A percentile compares a stretch with the other conserved stretches of the same genome.
Conservation (phyloP, 805 yeast genomes). For the Tetrapisispora iriomotensis region DNA sequence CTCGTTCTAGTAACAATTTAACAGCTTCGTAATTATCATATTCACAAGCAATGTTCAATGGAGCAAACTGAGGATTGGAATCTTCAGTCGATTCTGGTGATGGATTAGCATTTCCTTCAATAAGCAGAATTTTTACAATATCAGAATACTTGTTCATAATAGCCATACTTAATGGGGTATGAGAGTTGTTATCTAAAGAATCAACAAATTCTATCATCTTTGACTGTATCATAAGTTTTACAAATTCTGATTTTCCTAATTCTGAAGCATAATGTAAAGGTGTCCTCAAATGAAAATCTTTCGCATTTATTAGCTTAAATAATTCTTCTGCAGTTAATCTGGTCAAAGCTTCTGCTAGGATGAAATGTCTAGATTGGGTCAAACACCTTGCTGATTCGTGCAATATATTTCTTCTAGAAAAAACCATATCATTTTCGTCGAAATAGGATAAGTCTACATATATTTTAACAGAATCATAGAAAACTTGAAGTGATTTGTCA, state of each 20-base stretch:
- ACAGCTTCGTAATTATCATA: slow-evolving; percentile 68
- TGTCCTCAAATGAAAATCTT: slow-evolving; percentile 64
- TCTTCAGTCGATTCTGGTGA: background rate
- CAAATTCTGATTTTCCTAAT: slow-evolving; percentile 38
- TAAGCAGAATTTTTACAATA: slow-evolving; percentile 38
- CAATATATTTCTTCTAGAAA: slow-evolving; percentile 60
- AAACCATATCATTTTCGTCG: slow-evolving; percentile 44
- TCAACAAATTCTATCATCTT: slow-evolving; percentile 26
- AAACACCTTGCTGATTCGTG: slow-evolving; percentile 50
- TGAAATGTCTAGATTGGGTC: slow-evolving; percentile 20
- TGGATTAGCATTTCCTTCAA: slow-evolving; percentile 34
- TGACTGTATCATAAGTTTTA: slow-evolving; percentile 30
- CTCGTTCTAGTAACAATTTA: slow-evolving; percentile 42
- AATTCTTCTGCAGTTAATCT: slow-evolving; percentile 11
- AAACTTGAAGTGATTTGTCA: slow-evolving; percentile 38
- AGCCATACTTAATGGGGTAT: slow-evolving; percentile 75
- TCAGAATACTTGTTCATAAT: slow-evolving; percentile 57
- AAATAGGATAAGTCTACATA: slow-evolving; percentile 50
- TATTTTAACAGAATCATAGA: slow-evolving; percentile 31
- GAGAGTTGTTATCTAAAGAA: slow-evolving; percentile 58
- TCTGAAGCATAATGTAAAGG: slow-evolving; percentile 84
- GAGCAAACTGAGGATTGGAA: slow-evolving; percentile 53
- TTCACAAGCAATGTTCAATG: slow-evolving; percentile 81
- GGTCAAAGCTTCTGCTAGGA: slow-evolving; percentile 19
- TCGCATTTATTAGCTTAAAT: slow-evolving; percentile 29